Conservation (phyloP, 495 filamentous ascomycete genomes). For the Aspergillus ostianus region DNA sequence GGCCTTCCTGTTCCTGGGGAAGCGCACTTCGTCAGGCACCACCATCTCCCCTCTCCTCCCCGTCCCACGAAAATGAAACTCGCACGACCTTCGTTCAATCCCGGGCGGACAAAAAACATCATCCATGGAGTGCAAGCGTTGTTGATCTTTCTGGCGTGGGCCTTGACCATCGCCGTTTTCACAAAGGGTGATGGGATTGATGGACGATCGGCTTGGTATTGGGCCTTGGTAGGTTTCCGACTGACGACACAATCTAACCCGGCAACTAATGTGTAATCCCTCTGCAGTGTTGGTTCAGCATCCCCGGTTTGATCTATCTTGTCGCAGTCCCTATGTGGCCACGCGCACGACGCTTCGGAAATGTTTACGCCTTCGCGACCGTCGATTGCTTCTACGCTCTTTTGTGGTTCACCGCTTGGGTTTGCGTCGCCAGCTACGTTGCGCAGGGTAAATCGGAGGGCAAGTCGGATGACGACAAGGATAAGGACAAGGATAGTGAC, state of each 20-base stretch:
- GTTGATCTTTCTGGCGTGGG: conserved; percentile 68
- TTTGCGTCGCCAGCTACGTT: conserved; percentile 71
- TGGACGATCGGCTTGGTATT: conserved; percentile 71
- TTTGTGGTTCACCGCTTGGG: conserved; percentile 83
- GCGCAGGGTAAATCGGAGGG: conserved; percentile 47
- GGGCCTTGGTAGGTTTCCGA: conserved; percentile 63
- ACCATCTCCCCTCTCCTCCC: conserved; percentile 5
- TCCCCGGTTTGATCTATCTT: conserved; percentile 81
- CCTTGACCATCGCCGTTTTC: conserved; percentile 71
- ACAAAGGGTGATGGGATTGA: conserved; percentile 61
- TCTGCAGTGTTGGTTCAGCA: conserved; percentile 75
- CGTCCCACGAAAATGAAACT: conserved; percentile 27
- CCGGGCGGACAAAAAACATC: conserved; percentile 47
- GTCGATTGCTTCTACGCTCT: conserved; percentile 72
- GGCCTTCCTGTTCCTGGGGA: conserved; percentile 3
- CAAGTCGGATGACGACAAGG: conserved; percentile 19
- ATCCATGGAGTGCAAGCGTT: conserved; percentile 59
- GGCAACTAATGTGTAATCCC: conserved; percentile 19
- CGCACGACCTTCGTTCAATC: conserved; percentile 33
- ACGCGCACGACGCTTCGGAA: conserved; percentile 73
- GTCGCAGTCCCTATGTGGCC: conserved; percentile 80
- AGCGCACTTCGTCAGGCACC: conserved; percentile 12
- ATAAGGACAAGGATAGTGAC: conserved; percentile 20
- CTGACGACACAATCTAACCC: background rate
- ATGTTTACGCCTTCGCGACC: conserved; percentile 76